Conservation (phyloP, 2,329 filamentous ascomycete species). For the Diplodia intermedia region DNA sequence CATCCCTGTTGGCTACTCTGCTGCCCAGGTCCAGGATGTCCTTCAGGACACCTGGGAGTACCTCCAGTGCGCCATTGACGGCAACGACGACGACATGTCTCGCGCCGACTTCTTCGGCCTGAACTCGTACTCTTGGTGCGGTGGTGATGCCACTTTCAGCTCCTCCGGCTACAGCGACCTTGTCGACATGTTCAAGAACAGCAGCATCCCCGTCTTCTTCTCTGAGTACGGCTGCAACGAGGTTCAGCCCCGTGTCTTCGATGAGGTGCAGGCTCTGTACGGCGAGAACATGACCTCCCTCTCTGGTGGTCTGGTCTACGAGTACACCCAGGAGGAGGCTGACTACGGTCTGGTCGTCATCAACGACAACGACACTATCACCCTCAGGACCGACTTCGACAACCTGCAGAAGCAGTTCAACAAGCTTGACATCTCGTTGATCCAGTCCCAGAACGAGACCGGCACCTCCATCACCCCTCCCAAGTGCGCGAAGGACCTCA, state of each 20-base stretch:
- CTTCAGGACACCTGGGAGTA: constrained; percentile 79
- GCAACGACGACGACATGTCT: constrained; percentile 60
- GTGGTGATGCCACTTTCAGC: constrained; percentile 68
- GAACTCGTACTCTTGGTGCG: constrained; percentile 79
- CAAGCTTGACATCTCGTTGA: constrained; percentile 72
- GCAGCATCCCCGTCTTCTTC: constrained; percentile 79
- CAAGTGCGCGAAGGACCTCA: constrained; percentile 70
- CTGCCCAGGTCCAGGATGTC: constrained; percentile 76
- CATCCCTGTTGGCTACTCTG: constrained; percentile 73
- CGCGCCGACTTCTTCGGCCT: constrained; percentile 77
- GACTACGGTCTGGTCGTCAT: constrained; percentile 59
- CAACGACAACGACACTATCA: constrained; percentile 52
- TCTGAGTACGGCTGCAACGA: constrained; percentile 83
- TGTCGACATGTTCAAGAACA: constrained; percentile 68
- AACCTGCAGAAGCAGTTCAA: constrained; percentile 77
- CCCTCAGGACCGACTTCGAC: constrained; percentile 59
- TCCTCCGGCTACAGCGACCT: constrained; percentile 69
- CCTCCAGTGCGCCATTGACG: constrained; percentile 70
- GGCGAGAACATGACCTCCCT: constrained; percentile 73
- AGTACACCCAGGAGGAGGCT: constrained; percentile 76
- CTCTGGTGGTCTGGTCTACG: constrained; percentile 81
- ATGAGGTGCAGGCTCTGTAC: constrained; percentile 77
- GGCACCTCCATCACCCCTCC: constrained; percentile 64
- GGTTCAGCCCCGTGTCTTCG: constrained; percentile 72
- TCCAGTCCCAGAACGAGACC: constrained; percentile 68